These are phyloP conservation scores for Monosporozyma aerobia DNA, from an alignment of 805 yeast species.

Conservation along the genomic window DNA sequence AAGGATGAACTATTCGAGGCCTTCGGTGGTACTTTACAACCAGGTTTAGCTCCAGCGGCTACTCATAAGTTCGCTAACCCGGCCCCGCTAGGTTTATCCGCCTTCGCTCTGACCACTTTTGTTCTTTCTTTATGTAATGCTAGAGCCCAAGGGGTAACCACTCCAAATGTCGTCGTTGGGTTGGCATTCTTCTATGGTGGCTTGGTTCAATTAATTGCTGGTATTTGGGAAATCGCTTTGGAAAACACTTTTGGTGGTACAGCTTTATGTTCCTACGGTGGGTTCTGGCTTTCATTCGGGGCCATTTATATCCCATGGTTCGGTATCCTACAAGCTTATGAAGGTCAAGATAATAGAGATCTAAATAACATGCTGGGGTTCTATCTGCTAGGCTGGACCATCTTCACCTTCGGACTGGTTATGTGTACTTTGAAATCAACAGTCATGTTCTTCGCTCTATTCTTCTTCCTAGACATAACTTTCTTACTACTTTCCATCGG, in stretches of 20 bases:
- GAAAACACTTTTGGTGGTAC: conserved; percentile 64
- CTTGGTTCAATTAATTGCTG: conserved; percentile 48
- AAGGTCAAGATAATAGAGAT: conserved; percentile 25
- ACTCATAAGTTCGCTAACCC: conserved; percentile 55
- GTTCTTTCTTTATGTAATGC: conserved; percentile 48
- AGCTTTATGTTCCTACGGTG: conserved; percentile 55
- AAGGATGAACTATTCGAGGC: conserved; percentile 52
- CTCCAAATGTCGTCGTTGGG: conserved; percentile 48
- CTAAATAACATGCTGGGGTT: conserved; percentile 48
- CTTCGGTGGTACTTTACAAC: conserved; percentile 77
- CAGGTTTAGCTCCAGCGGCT: conserved; percentile 55
- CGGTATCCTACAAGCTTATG: conserved; percentile 49
- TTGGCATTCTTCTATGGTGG: conserved; percentile 59
- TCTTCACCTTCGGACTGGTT: conserved; percentile 48
- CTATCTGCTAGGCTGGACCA: conserved; percentile 52
- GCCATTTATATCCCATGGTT: conserved; percentile 52
- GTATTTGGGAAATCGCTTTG: conserved; percentile 55
- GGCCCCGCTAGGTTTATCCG: conserved; percentile 54
- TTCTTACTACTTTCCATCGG: conserved; percentile 48
- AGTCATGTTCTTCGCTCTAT: conserved; percentile 49
- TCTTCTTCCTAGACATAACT: conserved; percentile 44
- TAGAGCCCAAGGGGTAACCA: conserved; percentile 42
- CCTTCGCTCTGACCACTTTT: conserved; percentile 56
- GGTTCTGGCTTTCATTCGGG: conserved; percentile 60
- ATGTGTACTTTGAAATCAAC: conserved; percentile 56